phyloP scores from a whole-genome alignment of 1,139 yeast genomes.

The Suhomyces taliae region DNA sequence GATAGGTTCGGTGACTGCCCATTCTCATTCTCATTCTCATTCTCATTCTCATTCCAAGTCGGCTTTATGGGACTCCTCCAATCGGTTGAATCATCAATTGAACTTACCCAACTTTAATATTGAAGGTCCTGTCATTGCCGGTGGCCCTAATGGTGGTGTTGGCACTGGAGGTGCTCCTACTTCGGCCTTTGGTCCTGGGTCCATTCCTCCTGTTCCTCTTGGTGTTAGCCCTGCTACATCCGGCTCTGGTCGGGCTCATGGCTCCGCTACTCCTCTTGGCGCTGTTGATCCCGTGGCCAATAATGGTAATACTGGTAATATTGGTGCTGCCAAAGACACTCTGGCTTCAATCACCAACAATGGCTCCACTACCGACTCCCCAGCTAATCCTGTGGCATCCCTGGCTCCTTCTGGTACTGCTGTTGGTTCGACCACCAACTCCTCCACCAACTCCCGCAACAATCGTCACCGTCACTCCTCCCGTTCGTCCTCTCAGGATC shows the following conservation, averaged over 20 bases:
- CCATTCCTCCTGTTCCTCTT: not conserved
- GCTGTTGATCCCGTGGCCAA: not conserved
- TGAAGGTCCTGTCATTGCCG: constrained; percentile 13
- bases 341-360: not conserved
- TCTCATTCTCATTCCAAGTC: constrained; percentile 16
- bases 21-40: constrained; percentile 6
- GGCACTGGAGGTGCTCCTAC: not conserved
- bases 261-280: not conserved
- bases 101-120: constrained; percentile 31
- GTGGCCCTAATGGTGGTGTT: not conserved
- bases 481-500: constrained; percentile 6
- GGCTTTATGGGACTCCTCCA: constrained; percentile 30
- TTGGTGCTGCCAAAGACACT: not conserved
- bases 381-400: not conserved
- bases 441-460: not conserved
- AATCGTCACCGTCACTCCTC: constrained; percentile 1
- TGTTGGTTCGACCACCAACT: not conserved
- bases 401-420: not conserved
- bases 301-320: not conserved
- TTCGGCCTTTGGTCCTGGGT: not conserved
- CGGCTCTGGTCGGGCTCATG: not conserved
- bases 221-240: constrained; percentile 1
- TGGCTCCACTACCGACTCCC: too few relatives aligned
- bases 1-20: constrained; percentile 5
- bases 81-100: constrained; percentile 28